These are phyloP conservation scores for Naganishia kalamii DNA, from an alignment of 768 basidiomycete genomes.

Conservation along the genomic window DNA sequence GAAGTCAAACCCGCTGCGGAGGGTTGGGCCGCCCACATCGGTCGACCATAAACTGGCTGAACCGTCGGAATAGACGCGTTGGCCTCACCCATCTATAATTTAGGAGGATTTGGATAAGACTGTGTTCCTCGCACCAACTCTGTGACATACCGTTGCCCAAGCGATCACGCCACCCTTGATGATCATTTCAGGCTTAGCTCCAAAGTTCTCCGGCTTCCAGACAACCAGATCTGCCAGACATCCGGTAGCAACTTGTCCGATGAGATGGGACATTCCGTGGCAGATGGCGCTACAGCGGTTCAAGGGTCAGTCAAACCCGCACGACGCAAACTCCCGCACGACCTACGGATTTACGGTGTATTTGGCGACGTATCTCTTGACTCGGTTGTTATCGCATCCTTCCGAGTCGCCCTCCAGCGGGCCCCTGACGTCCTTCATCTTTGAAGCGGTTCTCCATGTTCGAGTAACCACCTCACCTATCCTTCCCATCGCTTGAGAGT, in stretches of 20 bases:
- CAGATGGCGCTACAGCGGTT: slow-evolving; percentile 67
- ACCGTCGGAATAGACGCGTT: slow-evolving; percentile 95
- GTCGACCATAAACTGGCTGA: slow-evolving; percentile 74
- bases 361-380: slow-evolving; percentile 91
- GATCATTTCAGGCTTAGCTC: slow-evolving; percentile 85
- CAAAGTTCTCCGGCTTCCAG: slow-evolving; percentile 93
- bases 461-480: slow-evolving; percentile 88
- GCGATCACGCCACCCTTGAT: slow-evolving; percentile 90
- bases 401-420: slow-evolving; percentile 70
- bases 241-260: slow-evolving; percentile 76
- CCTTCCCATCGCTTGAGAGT: slow-evolving; percentile 96
- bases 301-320: not conserved
- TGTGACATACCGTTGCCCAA: slow-evolving; percentile 66
- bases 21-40: slow-evolving; percentile 87
- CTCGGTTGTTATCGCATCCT: slow-evolving; percentile 74
- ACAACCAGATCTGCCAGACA: slow-evolving; percentile 88
- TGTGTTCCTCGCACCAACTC: not conserved
- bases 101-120: not conserved
- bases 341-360: slow-evolving; percentile 96
- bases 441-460: slow-evolving; percentile 95
- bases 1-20: slow-evolving; percentile 76
- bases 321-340: not conserved
- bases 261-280: slow-evolving; percentile 79
- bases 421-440: slow-evolving; percentile 75
- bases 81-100: slow-evolving; percentile 80